Evolutionary conservation across 2,329 filamentous ascomycete genomes (phyloP), one percentile per base, ranked within the genome.

Genomic region (Aspergillus pseudoviridinutans): DNA sequence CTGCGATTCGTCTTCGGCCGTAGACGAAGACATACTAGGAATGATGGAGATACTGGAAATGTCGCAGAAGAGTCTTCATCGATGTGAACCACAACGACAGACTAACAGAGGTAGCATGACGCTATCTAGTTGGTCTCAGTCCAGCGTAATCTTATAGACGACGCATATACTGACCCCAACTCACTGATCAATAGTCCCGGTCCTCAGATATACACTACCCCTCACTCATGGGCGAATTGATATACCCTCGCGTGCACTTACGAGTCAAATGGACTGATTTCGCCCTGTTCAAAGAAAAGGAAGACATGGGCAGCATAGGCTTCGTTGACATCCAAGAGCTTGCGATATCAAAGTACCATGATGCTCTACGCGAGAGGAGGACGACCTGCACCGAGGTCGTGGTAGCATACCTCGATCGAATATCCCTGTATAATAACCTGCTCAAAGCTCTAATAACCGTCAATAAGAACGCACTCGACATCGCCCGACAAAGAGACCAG

Each of bases 371-470:
- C 65, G 78, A 78, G 24, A 76, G 80, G 9, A 69, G 78, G 4
- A 78, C 81, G 29, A 82, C 80, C 49, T 87, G 84, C 67, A 78
- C 79, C 14, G 76, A 77, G 22, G 73, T 87, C 0, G 77, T 86
- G 3, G 80, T 78, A 6, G 73, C 79, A 2, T 87, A 85, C 65
- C 69, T 88, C 22, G 73, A 81, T 1, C 79, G 84, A 17, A 85
- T 88, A 55, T 79, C 84, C 60, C 72, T 75, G 2, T 78, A 83
- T 67, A 85, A 88, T 65, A 77, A 80, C 2, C 69, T 71, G 14
- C 80, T 85, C 57, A 86, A 87, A 60, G 82, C 85, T 4, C 76
- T 88, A 53, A 76, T 85, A 51, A 73, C 77, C 1, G 69, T 86
- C 9, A 83, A 84, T 56, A 76, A 80, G 0, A 65, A 77, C 50